Conservation (phyloP, 306 rosid species). For the Clitoria ternatea region DNA sequence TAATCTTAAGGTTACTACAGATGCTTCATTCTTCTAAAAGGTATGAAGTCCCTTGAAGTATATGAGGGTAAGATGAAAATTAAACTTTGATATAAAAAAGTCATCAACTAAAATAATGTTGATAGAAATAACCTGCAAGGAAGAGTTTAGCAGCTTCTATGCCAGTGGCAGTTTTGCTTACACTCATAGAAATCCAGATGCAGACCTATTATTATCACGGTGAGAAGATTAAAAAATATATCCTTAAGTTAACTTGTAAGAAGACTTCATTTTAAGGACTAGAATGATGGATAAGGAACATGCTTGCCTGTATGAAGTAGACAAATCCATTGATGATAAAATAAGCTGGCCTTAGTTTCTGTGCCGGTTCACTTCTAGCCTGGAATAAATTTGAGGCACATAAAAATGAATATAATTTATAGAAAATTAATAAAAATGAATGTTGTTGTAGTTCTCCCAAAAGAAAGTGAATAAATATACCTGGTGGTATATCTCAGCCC, state of each 20-base stretch:
- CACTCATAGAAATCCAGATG: slow-evolving; percentile 60
- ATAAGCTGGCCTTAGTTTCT: slow-evolving; percentile 64
- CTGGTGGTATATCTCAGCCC: slow-evolving; percentile 90
- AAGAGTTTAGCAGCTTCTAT: slow-evolving; percentile 54
- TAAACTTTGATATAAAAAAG: not conserved
- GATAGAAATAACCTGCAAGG: slow-evolving; percentile 54
- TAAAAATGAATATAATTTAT: not conserved
- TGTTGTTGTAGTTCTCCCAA: not conserved
- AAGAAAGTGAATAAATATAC: slow-evolving; percentile 32
- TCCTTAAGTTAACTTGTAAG: not conserved
- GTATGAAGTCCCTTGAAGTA: not conserved
- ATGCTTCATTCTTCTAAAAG: not conserved
- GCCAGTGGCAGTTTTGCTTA: slow-evolving; percentile 37
- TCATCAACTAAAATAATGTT: not conserved
- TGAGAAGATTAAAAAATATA: slow-evolving; percentile 22
- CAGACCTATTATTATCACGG: slow-evolving; percentile 36
- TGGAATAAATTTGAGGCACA: slow-evolving; percentile 34
- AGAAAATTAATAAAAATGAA: not conserved
- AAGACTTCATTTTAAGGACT: not conserved
- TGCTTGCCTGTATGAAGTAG: slow-evolving; percentile 53
- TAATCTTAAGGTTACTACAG: not conserved
- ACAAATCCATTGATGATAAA: slow-evolving; percentile 54
- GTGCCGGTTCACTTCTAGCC: slow-evolving; percentile 70
- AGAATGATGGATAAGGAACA: not conserved
- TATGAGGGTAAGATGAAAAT: not conserved